Evolutionary conservation across 139 green algal genomes (phyloP), one percentile per base, ranked within the genome.

Genomic region (Coccomyxa sp.): DNA sequence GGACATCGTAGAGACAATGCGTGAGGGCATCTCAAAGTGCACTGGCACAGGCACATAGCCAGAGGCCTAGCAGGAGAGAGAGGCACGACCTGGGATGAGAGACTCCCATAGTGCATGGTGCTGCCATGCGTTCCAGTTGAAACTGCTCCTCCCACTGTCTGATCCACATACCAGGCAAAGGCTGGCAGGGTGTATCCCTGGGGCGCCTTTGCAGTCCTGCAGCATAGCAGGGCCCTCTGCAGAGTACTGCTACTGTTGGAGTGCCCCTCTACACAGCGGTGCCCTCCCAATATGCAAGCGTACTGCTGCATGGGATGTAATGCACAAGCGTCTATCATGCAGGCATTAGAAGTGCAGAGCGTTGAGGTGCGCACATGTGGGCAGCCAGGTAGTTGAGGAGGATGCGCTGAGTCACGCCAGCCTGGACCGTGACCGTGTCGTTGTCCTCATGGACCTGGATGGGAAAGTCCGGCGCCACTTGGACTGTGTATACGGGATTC

Each of bases 111-210:
- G 35, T 75, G 69, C 37, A 97, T 73, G 80, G 81, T 91, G 79
- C 72, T 89, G 73, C 94, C 94, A 82, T 98, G 94, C 0, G 90
- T 92, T 39, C 82, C 89, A 0, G 94, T 98, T 55, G 94, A 81
- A 2, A 97, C 88, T 8, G 94, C 94, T 6, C 94, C 94, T 6
- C 85, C 94, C 39, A 98, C 90, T 1, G 87, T 95, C 83, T 97
- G 92, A 81, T 93, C 90, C 41, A 95, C 90, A 82, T 91, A 95
- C 89, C 90, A 97, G 54, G 86, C 82, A 55, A 92, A 95, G 12
- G 89, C 86, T 38, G 85, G 82, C 55, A 98, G 85, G 0, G 85
- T 93, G 78, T 87, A 97, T 0, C 94, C 94, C 0, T 81, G 36
- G 7, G 89, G 89, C 29, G 85, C 71, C 18, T 6, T 34, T 9